Conservation (phyloP, 768 basidiomycete species). For the Pisolithus tinctorius region DNA sequence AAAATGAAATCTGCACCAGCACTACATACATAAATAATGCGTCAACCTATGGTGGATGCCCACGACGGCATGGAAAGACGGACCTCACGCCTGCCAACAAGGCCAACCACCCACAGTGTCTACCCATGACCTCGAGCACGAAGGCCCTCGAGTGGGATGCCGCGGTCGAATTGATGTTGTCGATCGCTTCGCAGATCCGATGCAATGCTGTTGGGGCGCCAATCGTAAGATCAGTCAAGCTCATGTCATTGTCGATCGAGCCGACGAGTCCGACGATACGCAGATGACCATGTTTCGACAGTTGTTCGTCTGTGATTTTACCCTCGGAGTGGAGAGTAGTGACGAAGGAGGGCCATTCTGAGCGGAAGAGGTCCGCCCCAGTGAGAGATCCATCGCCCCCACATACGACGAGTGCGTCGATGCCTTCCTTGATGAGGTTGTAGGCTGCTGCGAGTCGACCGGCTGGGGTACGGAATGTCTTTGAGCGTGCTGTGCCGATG, state of each 20-base stretch:
- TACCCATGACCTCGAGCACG: constrained; percentile 98
- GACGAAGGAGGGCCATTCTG: constrained; percentile 91
- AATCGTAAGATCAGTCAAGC: constrained; percentile 94
- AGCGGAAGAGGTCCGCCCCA: constrained; percentile 88
- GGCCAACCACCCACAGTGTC: constrained; percentile 99
- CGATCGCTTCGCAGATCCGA: constrained; percentile 95
- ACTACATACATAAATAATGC: constrained; percentile 28
- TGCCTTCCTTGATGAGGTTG: constrained; percentile 94
- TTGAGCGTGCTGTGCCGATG: constrained; percentile 88
- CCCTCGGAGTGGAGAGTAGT: constrained; percentile 59
- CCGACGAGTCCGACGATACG: constrained; percentile 98
- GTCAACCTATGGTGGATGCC: constrained; percentile 5
- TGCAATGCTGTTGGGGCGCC: constrained; percentile 94
- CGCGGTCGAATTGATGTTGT: constrained; percentile 97
- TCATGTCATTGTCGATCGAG: constrained; percentile 99
- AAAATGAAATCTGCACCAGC: constrained; percentile 96
- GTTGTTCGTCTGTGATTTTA: constrained; percentile 73
- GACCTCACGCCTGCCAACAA: constrained; percentile 87
- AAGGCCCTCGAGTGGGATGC: constrained; percentile 95
- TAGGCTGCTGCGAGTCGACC: constrained; percentile 84
- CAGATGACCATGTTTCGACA: constrained; percentile 69
- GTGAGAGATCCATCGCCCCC: constrained; percentile 97
- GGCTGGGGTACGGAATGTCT: constrained; percentile 76
- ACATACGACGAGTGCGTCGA: constrained; percentile 94
- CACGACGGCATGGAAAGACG: constrained; percentile 13